These are phyloP conservation scores for Acidomyces sp. DNA, from an alignment of 495 filamentous ascomycete species.

Conservation along the genomic window DNA sequence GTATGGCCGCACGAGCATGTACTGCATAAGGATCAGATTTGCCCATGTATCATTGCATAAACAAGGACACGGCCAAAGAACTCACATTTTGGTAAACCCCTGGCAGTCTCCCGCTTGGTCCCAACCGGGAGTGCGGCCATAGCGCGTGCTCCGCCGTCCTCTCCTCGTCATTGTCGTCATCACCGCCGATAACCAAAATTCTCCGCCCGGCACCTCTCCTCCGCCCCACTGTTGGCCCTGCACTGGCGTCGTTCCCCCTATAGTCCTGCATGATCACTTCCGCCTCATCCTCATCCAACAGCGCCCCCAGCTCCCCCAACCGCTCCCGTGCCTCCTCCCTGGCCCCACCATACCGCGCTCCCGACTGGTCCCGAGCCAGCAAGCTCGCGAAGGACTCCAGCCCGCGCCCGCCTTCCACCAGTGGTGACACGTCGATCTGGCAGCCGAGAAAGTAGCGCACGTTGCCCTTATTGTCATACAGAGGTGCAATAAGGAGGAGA, in stretches of 20 bases:
- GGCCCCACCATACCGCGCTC: conserved; percentile 11
- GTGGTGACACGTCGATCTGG: conserved; percentile 48
- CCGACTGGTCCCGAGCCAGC: conserved; percentile 25
- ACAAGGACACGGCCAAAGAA: not conserved
- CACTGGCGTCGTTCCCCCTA: conserved; percentile 3
- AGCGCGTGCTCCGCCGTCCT: conserved; percentile 16
- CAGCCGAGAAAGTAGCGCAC: conserved; percentile 50
- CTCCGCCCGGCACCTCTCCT: too few relatives aligned
- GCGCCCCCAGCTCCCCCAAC: conserved; percentile 21
- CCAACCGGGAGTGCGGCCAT: conserved; percentile 21
- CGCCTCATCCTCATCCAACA: conserved; percentile 29
- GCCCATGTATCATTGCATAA: not conserved
- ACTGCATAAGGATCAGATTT: conserved; percentile 17
- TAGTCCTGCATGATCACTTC: conserved; percentile 15
- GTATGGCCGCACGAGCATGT: conserved; percentile 30
- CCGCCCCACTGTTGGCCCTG: conserved; percentile 3
- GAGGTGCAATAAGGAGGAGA: conserved; percentile 47
- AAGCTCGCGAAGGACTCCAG: conserved; percentile 42
- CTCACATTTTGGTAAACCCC: conserved; percentile 31
- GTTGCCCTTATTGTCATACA: conserved; percentile 46
- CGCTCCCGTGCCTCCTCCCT: conserved; percentile 11
- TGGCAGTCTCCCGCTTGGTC: conserved; percentile 29
- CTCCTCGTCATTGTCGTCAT: too few relatives aligned
- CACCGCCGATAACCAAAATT: too few relatives aligned
- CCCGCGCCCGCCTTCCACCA: conserved; percentile 43